Percentiles rank a stretch among this genome's conserved stretches.
Evolutionary conservation across 345 rosid species (phyloP).

Genomic region (Arabis alpina): DNA sequence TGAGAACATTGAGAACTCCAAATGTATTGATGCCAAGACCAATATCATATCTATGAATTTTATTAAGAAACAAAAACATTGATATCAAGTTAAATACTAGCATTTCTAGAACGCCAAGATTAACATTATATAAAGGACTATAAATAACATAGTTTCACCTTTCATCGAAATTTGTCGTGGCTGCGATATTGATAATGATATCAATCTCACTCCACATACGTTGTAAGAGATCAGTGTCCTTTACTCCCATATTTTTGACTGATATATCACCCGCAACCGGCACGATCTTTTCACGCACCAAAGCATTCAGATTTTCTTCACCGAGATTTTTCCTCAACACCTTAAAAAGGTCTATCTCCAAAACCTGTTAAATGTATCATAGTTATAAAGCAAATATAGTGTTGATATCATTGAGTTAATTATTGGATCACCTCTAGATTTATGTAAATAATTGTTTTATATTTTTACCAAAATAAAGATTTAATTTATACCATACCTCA

Average conservation of each 20-base stretch:
- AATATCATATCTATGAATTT: constrained; percentile 37
- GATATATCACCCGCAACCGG: constrained; percentile 67
- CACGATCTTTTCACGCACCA: constrained; percentile 56
- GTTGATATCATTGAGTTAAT: neutral
- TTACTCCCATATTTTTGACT: constrained; percentile 55
- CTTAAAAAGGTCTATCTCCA: constrained; percentile 64
- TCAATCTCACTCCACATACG: constrained; percentile 59
- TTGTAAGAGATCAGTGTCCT: constrained; percentile 46
- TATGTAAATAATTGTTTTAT: constrained; percentile 6
- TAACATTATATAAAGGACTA: too few species aligned
- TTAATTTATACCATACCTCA: constrained; percentile 54
- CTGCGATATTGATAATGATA: constrained; percentile 67
- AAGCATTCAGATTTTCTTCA: constrained; percentile 43
- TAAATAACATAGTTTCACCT: constrained; percentile 40
- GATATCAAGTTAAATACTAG: neutral
- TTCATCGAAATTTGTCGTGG: constrained; percentile 79
- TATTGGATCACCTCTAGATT: neutral
- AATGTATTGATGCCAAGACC: constrained; percentile 45
- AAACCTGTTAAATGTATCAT: constrained; percentile 43
- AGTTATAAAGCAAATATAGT: neutral
- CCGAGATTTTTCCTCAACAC: constrained; percentile 58
- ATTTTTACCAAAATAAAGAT: neutral
- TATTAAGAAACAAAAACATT: constrained; percentile 4
- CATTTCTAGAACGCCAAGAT: neutral
- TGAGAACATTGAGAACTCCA: constrained; percentile 44